These are phyloP conservation scores for Pseudocercospora cruenta DNA, from an alignment of 2,329 filamentous ascomycete species.

Conservation along the genomic window DNA sequence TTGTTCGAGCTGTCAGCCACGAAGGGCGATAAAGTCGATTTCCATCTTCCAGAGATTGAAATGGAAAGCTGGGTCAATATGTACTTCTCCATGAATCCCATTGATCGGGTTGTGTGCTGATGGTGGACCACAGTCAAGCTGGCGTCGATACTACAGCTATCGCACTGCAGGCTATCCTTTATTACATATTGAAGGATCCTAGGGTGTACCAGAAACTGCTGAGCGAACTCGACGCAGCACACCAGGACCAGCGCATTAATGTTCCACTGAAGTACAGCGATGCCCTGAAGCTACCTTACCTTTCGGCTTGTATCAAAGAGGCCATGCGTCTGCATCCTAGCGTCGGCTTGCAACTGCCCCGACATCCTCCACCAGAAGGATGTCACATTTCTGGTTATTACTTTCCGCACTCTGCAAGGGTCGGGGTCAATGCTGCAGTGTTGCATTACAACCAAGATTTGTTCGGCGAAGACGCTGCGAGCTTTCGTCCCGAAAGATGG, in stretches of 20 bases:
- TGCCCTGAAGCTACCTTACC: not conserved
- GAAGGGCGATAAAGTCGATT: not conserved
- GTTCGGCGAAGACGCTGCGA: not conserved
- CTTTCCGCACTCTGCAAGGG: not conserved
- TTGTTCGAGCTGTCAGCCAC: too few species aligned
- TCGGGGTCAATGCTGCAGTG: not conserved
- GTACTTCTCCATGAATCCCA: not conserved
- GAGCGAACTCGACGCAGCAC: not conserved
- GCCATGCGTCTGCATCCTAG: not conserved
- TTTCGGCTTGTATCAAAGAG: not conserved
- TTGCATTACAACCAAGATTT: not conserved
- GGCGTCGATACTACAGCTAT: conserved; percentile 7
- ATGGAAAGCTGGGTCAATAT: not conserved
- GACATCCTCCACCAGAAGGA: not conserved
- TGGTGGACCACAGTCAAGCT: not conserved
- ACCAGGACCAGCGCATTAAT: too few species aligned
- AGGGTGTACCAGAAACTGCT: not conserved
- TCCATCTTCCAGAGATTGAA: not conserved
- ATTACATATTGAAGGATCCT: not conserved
- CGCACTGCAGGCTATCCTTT: not conserved
- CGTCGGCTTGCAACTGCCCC: not conserved
- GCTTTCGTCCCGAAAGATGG: not conserved
- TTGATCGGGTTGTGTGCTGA: not conserved
- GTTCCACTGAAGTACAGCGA: not conserved
- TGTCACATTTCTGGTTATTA: not conserved